Evolutionary conservation across 495 filamentous ascomycete genomes (phyloP).

Genomic region (Hypomontagnella submonticulosa): DNA sequence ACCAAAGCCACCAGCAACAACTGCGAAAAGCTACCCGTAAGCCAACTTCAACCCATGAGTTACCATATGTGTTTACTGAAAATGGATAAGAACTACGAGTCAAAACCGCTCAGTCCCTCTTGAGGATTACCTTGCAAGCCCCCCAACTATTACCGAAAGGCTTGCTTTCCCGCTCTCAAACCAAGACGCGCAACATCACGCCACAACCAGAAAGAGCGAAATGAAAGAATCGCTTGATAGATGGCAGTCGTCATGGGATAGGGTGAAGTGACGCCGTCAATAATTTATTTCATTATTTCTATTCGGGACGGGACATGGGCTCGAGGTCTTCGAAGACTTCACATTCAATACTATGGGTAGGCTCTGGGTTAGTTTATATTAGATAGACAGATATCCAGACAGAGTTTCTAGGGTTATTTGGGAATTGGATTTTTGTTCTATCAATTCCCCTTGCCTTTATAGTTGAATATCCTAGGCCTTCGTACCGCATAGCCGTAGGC

Average conservation of each 20-base stretch:
- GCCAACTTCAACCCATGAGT: not conserved
- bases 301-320: no score
- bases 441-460: no score
- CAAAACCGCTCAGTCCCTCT: not conserved
- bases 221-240: constrained; percentile 3
- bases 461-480: no score
- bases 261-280: not conserved
- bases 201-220: not conserved
- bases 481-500: no score
- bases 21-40: not conserved
- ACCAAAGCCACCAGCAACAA: not conserved
- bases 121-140: constrained; percentile 2
- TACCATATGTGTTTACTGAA: not conserved
- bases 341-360: no score
- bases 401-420: no score
- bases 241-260: constrained; percentile 12
- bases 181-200: not conserved
- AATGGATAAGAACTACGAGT: not conserved
- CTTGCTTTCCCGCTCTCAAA: not conserved
- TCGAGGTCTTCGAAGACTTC: no score
- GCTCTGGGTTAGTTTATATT: no score
- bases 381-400: no score
- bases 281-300: not conserved
- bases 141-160: constrained; percentile 7
- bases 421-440: no score